A percentile compares a stretch with the other conserved stretches of the same genome.
Evolutionary conservation across 345 rosid genomes (phyloP).

Genomic region (Geranium brycei): DNA sequence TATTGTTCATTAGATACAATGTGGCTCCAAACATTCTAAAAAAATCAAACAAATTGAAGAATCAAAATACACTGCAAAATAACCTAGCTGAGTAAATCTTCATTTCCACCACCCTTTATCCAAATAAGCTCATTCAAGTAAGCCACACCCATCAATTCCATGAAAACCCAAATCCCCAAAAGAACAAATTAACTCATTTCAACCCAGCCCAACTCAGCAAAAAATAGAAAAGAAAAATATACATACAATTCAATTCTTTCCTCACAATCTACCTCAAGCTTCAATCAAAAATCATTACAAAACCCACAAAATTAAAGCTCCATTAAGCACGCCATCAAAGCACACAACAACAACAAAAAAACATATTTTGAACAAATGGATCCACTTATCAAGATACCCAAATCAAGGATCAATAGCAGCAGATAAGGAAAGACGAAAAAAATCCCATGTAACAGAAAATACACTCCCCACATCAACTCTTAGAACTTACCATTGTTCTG

Average conservation of each 20-base stretch:
- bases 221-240: background rate
- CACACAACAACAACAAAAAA: background rate
- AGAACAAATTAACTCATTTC: background rate
- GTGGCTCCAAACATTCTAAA: conserved; percentile 6
- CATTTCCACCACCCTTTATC: conserved; percentile 1
- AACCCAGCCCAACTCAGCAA: conserved; percentile 1
- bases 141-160: background rate
- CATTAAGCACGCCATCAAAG: background rate
- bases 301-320: no score
- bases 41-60: conserved; percentile 5
- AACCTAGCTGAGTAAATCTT: background rate
- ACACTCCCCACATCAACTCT: background rate
- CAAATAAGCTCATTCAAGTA: background rate
- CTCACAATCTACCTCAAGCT: conserved; percentile 10
- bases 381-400: conserved; percentile 23
- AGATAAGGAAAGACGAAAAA: background rate
- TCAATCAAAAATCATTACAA: conserved; percentile 6
- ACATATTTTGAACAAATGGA: conserved; percentile 17
- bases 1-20: conserved; percentile 24
- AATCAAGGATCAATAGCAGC: conserved; percentile 19
- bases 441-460: background rate
- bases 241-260: background rate
- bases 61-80: background rate
- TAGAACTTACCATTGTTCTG: conserved; percentile 22
- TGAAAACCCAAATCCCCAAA: conserved; percentile 13